phyloP scores from a whole-genome alignment of 192 early-diverging fungal species.

The Coemansia sp. region DNA sequence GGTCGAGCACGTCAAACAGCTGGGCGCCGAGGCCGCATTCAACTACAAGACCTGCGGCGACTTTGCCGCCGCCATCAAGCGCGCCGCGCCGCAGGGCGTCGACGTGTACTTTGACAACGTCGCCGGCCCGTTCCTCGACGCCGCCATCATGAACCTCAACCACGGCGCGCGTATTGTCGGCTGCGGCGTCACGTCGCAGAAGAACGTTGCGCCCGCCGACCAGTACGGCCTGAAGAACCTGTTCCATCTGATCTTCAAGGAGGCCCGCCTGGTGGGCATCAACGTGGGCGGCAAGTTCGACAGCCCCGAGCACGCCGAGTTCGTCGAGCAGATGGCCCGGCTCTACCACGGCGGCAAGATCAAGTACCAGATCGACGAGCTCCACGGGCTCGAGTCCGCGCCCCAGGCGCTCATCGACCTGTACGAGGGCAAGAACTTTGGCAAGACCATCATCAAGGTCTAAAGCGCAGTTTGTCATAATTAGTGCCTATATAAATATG shows the following conservation, averaged over 20 bases:
- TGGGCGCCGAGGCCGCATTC: conserved; percentile 79
- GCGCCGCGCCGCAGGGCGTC: conserved; percentile 67
- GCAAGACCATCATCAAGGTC: conserved; percentile 60
- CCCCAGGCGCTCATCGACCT: conserved; percentile 59
- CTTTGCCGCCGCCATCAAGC: conserved; percentile 47
- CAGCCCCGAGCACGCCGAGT: conserved; percentile 42
- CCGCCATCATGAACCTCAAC: conserved; percentile 61
- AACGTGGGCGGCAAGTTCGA: conserved; percentile 55
- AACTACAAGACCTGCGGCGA: conserved; percentile 82
- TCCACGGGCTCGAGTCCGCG: conserved; percentile 65
- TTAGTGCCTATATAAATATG: too few species aligned
- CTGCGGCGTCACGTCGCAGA: conserved; percentile 76
- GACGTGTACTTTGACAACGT: conserved; percentile 90
- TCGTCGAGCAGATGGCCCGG: conserved; percentile 54
- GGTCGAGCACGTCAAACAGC: conserved; percentile 61
- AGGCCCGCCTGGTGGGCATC: conserved; percentile 62
- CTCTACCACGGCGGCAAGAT: conserved; percentile 63
- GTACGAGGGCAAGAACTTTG: conserved; percentile 65
- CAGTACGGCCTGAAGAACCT: conserved; percentile 61
- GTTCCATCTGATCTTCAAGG: conserved; percentile 50
- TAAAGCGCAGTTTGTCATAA: too few species aligned
- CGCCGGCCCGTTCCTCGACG: conserved; percentile 74
- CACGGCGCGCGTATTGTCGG: conserved; percentile 59
- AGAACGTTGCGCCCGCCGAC: conserved; percentile 51
- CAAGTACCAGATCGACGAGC: conserved; percentile 54